Evolutionary conservation across 306 rosid species (phyloP), one percentile per base, ranked within the genome.

Genomic region (Cicer judaicum): DNA sequence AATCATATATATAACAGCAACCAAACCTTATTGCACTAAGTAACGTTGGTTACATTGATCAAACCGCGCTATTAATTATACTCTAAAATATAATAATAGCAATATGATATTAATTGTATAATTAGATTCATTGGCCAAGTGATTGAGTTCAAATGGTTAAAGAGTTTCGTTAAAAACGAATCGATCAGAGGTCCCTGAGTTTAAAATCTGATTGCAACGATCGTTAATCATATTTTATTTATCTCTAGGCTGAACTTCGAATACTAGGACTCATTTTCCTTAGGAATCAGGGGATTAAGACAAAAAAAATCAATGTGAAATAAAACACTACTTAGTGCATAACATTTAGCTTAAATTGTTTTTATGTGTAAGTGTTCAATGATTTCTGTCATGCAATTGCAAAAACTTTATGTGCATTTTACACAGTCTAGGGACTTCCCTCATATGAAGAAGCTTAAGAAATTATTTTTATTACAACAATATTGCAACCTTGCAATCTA

Each of bases 401-500:
- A 59, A 29, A 59, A 68, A 36, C 5, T 11, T 68, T 16, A 24
- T 41, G 59, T 65, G 53, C 14, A 19, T 10, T 39, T 64, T 15
- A 15, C 56, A 9, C 6, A 38, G 19, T 10, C 54, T 53, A 16
- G 67, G 11, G 47, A 64, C 34, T 63, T 50, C 46, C 79, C 44
- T 64, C 8, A 24, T 59, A 6, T 74, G 46, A 7, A 68, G 75
- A 56, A 46, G 21, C 75, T 73, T 70, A 66, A 63, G 81, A 59
- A 52, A 34, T 48, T 46, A 29, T 29, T 29, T 36, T 42, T 15
- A 16, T 60, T 50, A 38, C 39, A 61, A 14, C 38, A 66, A 68
- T 74, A 61, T 61, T 50, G 66, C 34, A 72, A 66, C 59, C 70
- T 24, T 24, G 9, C 64, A 12, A 6, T 11, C 19, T 38, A 53